These are phyloP conservation scores for Larix sibirica DNA, from an alignment of 83 land plant species.

Conservation along the genomic window DNA sequence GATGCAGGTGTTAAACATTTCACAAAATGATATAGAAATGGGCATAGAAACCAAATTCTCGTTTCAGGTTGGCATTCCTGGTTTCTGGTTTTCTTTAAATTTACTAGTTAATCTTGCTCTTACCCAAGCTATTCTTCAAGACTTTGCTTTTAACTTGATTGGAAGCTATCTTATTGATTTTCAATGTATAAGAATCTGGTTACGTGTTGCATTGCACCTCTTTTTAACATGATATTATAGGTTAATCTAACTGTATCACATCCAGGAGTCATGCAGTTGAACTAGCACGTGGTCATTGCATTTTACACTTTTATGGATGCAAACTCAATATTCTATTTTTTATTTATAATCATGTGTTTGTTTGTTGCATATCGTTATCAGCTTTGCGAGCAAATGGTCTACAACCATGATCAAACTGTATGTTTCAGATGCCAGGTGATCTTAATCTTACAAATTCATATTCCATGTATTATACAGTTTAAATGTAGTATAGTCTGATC, in stretches of 20 bases:
- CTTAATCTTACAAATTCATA: not conserved
- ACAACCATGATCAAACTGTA: slow-evolving; percentile 66
- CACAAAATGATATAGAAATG: slow-evolving; percentile 25
- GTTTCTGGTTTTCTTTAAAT: slow-evolving; percentile 33
- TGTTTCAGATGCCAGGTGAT: slow-evolving; percentile 65
- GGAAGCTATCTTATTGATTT: not conserved
- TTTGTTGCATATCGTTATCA: slow-evolving; percentile 9
- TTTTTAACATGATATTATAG: not conserved
- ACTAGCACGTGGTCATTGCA: not conserved
- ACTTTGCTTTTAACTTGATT: not conserved
- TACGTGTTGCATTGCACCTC: not conserved
- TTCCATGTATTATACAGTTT: not conserved
- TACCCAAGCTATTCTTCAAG: not conserved
- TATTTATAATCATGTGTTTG: no score
- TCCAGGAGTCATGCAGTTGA: not conserved
- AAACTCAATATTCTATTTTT: no score
- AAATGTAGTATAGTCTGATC: not conserved
- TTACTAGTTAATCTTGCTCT: not conserved
- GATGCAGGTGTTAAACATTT: slow-evolving; percentile 62
- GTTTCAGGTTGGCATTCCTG: slow-evolving; percentile 82
- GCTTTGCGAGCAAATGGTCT: slow-evolving; percentile 73
- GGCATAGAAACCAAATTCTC: slow-evolving; percentile 37
- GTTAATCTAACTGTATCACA: not conserved
- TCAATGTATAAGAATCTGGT: not conserved
- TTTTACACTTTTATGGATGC: no score